Evolutionary conservation across 2,329 filamentous ascomycete species (phyloP), one percentile per base, ranked within the genome.

Genomic region (Microdochium trichocladiopsis): DNA sequence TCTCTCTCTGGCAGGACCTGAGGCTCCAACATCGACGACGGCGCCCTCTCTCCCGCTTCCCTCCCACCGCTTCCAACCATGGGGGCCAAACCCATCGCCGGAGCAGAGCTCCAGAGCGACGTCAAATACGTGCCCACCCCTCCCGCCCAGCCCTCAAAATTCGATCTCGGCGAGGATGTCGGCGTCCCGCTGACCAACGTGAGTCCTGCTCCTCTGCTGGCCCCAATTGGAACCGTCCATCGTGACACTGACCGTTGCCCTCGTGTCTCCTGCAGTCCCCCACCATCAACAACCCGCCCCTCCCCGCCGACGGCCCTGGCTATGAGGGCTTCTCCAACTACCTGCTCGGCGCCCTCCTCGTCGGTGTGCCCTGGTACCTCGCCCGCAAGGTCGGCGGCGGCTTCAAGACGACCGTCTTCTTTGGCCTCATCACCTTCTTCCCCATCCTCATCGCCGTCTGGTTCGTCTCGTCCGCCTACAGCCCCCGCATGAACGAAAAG

Each of bases 401-500:
- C 55, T 74, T 90, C 64, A 88, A 93, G 79, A 96, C 92, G 60
- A 86, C 86, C 70, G 74, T 95, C 64, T 90, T 97, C 82, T 87
- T 97, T 66, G 85, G 83, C 60, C 65, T 95, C 61, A 76, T 97
- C 67, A 84, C 89, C 60, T 80, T 82, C 50, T 69, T 95, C 51
- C 93, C 93, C 10, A 84, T 96, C 61, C 80, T 96, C 53, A 83
- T 83, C 60, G 80, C 71, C 59, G 96, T 89, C 79, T 97, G 93
- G 92, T 79, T 87, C 61, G 68, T 88, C 51, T 80, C 84, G 55
- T 96, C 93, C 3, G 76, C 84, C 60, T 83, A 93, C 67, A 90
- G 88, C 58, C 90, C 92, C 50, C 89, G 93, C 68, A 90, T 87
- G 75, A 96, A 92, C 67, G 92, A 96, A 67, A 96, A 97, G 76